These are phyloP conservation scores for Thielaviopsis populi DNA, from an alignment of 2,329 filamentous ascomycete genomes.

Conservation along the genomic window DNA sequence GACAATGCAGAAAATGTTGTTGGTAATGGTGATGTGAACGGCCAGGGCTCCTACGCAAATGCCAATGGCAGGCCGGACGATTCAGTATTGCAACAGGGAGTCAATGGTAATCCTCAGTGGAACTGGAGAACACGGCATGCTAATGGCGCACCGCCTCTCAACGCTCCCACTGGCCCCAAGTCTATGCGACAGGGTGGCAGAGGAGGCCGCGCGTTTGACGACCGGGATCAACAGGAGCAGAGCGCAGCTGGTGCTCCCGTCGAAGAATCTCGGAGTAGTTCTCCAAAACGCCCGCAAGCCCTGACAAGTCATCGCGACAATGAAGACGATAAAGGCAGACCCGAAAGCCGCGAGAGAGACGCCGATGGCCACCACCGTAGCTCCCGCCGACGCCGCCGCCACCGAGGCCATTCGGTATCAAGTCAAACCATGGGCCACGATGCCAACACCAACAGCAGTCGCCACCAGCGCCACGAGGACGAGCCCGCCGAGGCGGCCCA, in stretches of 20 bases:
- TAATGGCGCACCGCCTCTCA: conserved; percentile 34
- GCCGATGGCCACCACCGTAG: conserved; percentile 14
- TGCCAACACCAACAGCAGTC: not conserved
- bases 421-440: conserved; percentile 20
- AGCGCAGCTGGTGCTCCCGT: not conserved
- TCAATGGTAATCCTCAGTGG: not conserved
- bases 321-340: conserved; percentile 11
- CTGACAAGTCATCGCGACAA: conserved; percentile 13
- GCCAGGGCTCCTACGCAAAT: conserved; percentile 1
- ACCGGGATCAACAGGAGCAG: conserved; percentile 22
- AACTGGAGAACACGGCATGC: conserved; percentile 10
- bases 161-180: conserved; percentile 81
- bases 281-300: conserved; percentile 26
- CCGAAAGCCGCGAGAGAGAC: conserved; percentile 16
- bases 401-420: conserved; percentile 22
- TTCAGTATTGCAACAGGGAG: not conserved
- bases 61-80: conserved; percentile 8
- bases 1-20: conserved; percentile 1
- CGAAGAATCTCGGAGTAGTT: conserved; percentile 33
- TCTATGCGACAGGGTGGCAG: conserved; percentile 74
- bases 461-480: conserved; percentile 9
- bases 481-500: conserved; percentile 5
- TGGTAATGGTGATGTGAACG: conserved; percentile 6
- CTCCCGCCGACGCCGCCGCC: conserved; percentile 19
- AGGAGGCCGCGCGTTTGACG: conserved; percentile 33